phyloP scores from a whole-genome alignment of 768 basidiomycete species.

The Clathrus columnatus region DNA sequence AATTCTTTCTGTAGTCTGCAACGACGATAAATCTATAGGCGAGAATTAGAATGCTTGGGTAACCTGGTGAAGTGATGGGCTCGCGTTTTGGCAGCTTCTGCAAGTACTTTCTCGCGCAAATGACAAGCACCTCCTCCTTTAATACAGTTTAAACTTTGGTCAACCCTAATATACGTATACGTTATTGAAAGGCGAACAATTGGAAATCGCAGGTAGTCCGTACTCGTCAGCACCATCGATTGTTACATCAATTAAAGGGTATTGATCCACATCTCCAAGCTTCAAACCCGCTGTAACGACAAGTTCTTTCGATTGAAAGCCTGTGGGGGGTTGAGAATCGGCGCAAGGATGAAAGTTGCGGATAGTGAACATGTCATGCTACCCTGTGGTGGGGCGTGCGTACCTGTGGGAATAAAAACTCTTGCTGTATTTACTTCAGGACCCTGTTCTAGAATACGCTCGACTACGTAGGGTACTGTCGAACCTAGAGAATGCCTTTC shows the following conservation, averaged over 20 bases:
- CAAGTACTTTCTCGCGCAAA: constrained; percentile 92
- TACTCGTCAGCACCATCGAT: constrained; percentile 97
- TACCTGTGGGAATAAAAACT: constrained; percentile 85
- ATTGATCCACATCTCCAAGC: constrained; percentile 86
- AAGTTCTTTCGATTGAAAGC: constrained; percentile 94
- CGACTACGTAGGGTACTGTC: constrained; percentile 94
- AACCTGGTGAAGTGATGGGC: constrained; percentile 20
- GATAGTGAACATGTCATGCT: not conserved
- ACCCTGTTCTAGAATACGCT: constrained; percentile 85
- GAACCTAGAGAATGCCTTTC: constrained; percentile 44
- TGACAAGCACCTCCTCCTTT: constrained; percentile 98
- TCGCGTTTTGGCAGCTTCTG: constrained; percentile 86
- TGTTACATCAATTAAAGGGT: constrained; percentile 87
- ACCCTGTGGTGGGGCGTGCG: constrained; percentile 13
- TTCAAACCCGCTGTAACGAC: constrained; percentile 72
- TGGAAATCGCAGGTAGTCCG: constrained; percentile 22
- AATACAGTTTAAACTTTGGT: constrained; percentile 80
- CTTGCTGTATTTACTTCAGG: constrained; percentile 63
- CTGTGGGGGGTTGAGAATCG: constrained; percentile 24
- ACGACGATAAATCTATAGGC: constrained; percentile 70
- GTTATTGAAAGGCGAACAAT: constrained; percentile 7
- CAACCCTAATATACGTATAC: constrained; percentile 51
- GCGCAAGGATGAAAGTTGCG: not conserved
- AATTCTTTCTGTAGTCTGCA: constrained; percentile 95
- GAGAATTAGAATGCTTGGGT: not conserved